These are phyloP conservation scores for Corniculantispora saksenae DNA, from an alignment of 2,329 filamentous ascomycete genomes.

Conservation along the genomic window DNA sequence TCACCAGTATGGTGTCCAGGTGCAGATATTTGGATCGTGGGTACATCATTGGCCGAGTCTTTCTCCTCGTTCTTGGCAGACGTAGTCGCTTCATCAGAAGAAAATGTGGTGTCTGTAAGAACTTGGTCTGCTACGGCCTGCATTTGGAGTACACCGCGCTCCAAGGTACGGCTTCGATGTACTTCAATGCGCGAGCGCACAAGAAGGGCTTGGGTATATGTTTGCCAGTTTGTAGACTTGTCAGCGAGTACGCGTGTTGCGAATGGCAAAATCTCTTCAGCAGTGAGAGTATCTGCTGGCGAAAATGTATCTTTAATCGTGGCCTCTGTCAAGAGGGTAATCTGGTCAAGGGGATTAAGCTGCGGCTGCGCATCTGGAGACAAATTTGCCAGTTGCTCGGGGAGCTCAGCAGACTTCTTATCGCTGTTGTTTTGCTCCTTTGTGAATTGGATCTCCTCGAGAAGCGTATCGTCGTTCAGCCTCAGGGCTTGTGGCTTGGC, in stretches of 20 bases:
- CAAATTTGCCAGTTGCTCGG: conserved; percentile 62
- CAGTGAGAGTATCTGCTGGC: conserved; percentile 78
- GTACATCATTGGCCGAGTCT: conserved; percentile 37
- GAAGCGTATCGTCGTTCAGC: conserved; percentile 88
- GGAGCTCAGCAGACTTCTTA: conserved; percentile 48
- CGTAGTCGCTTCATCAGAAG: conserved; percentile 31
- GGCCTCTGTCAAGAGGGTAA: conserved; percentile 83
- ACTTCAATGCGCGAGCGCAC: conserved; percentile 89
- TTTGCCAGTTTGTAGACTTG: conserved; percentile 94
- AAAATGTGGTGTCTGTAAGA: conserved; percentile 72
- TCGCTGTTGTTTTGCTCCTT: conserved; percentile 48
- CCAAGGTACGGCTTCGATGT: conserved; percentile 81
- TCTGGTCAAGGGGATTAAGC: conserved; percentile 80
- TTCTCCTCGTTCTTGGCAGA: conserved; percentile 29
- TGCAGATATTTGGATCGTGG: conserved; percentile 47
- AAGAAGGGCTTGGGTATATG: conserved; percentile 90
- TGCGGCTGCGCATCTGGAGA: conserved; percentile 80
- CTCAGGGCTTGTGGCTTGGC: conserved; percentile 67
- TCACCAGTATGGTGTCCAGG: conserved; percentile 33
- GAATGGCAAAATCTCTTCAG: conserved; percentile 92
- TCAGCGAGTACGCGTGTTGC: conserved; percentile 84
- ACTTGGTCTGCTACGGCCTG: conserved; percentile 96
- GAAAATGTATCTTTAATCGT: conserved; percentile 88
- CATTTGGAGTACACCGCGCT: conserved; percentile 86
- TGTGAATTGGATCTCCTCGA: conserved; percentile 83